Base-by-base conservation (phyloP, 2,329 filamentous ascomycete genomes). In the Phialophora verrucosa region DNA sequence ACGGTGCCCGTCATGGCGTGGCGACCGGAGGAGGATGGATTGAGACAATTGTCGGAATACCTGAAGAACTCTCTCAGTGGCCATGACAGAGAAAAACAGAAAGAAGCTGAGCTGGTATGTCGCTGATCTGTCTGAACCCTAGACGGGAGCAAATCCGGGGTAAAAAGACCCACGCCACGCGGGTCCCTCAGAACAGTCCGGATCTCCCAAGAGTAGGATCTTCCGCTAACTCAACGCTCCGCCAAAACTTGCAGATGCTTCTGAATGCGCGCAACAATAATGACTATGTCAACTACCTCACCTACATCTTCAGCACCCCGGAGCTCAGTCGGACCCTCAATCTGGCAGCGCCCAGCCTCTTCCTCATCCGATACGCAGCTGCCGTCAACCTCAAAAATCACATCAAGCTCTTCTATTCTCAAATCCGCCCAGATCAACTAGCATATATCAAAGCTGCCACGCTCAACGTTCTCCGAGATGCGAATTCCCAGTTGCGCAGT, bases 361-460 rank as follows among this genome's bases (percentile, higher is more conserved):
- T 90, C 77, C 82, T 92, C 59, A 90, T 96, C 68, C 90, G 95
- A 70, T 91, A 91, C 67, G 91, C 94, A 11, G 93, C 94, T 29
- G 93, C 91, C 63, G 89, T 98, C 75, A 95, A 97, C 87, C 85
- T 99, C 71, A 99, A 98, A 82, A 98, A 97, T 80, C 93, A 96
- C 76, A 86, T 98, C 77, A 90, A 87, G 75, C 81, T 86, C 56
- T 84, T 88, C 50, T 94, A 91, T 83, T 91, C 90, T 76, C 83
- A 87, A 64, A 92, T 97, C 69, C 85, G 92, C 61, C 88, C 91
- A 59, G 77, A 83, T 49, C 94, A 90, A 76, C 83, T 96, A 72
- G 81, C 84, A 32, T 90, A 96, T 75, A 88, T 98, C 77, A 92
- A 91, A 77, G 87, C 91, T 59, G 88, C 91, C 38, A 87, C 96